A percentile compares a stretch with the other conserved stretches of the same genome.
phyloP scores from a whole-genome alignment of 164 flowering plant genomes.

The Vitis vinifera region DNA sequence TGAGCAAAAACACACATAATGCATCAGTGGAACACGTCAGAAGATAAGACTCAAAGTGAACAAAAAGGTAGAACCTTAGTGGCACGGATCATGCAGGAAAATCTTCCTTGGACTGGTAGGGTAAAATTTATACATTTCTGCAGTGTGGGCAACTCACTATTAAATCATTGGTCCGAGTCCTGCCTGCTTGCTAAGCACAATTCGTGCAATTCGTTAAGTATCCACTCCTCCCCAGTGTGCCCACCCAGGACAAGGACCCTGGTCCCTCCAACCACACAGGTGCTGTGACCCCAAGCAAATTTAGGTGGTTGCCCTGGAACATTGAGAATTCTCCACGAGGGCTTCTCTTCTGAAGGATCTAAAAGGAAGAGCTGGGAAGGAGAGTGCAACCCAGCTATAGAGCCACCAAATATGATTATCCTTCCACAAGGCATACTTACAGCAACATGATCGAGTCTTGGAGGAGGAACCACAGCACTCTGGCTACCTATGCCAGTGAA shows the following conservation, averaged over 20 bases:
- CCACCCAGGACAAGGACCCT: constrained; percentile 82
- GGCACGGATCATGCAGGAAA: constrained; percentile 1
- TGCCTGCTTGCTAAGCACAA: constrained; percentile 71
- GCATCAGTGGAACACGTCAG: background rate
- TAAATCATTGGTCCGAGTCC: constrained; percentile 40
- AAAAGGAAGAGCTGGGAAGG: constrained; percentile 81
- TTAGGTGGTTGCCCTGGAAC: constrained; percentile 87
- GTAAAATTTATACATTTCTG: too few species aligned
- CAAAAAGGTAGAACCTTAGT: background rate
- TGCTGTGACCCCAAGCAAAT: constrained; percentile 92
- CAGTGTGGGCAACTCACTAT: background rate
- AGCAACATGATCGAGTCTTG: constrained; percentile 88
- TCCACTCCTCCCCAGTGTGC: constrained; percentile 86
- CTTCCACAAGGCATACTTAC: constrained; percentile 92
- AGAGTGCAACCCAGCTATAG: constrained; percentile 81
- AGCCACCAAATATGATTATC: constrained; percentile 79
- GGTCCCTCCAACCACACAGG: constrained; percentile 90
- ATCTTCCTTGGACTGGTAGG: background rate
- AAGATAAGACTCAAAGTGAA: background rate
- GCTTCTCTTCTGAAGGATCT: constrained; percentile 87
- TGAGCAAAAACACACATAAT: background rate
- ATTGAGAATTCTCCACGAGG: constrained; percentile 79
- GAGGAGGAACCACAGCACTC: constrained; percentile 70
- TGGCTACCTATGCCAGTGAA: constrained; percentile 51
- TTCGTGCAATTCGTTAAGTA: constrained; percentile 82